Conservation (phyloP, 352 stramenopile genomes). For the Globisporangium mamillatum region DNA sequence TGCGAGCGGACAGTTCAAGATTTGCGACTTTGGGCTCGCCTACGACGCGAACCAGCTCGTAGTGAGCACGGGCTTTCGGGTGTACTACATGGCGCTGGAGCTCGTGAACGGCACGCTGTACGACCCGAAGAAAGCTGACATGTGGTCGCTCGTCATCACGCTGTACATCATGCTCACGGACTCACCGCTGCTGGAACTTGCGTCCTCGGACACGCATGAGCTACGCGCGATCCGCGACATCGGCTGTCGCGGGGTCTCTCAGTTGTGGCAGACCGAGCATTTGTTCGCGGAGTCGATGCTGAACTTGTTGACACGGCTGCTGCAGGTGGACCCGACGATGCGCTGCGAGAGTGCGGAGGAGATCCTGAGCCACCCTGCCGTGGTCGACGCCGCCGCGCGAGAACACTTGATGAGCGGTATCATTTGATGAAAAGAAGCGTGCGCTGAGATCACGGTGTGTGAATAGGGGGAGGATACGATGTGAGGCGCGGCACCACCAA, state of each 20-base stretch:
- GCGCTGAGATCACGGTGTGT: too few species aligned
- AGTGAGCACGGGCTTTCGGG: slow-evolving; percentile 7
- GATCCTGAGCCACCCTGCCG: slow-evolving; percentile 1
- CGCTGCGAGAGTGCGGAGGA: slow-evolving; percentile 1
- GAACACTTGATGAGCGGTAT: neutral
- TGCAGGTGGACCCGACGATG: slow-evolving; percentile 19
- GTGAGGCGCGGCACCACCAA: too few species aligned
- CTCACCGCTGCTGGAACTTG: slow-evolving; percentile 31
- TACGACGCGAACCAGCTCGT: slow-evolving; percentile 15
- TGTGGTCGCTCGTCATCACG: slow-evolving; percentile 66
- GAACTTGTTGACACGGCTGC: slow-evolving; percentile 22
- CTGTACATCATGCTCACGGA: slow-evolving; percentile 72
- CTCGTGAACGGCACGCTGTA: slow-evolving; percentile 11
- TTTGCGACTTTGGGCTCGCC: slow-evolving; percentile 49
- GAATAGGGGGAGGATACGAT: too few species aligned
- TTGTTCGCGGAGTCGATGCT: slow-evolving; percentile 11
- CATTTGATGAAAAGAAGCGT: neutral
- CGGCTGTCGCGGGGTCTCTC: slow-evolving; percentile 19
- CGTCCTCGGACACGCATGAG: slow-evolving; percentile 18
- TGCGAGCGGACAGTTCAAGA: slow-evolving; percentile 38
- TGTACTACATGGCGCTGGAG: neutral
- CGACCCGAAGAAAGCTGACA: slow-evolving; percentile 42
- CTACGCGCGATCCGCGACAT: slow-evolving; percentile 27
- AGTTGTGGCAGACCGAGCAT: slow-evolving; percentile 22
- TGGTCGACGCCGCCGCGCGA: neutral